A percentile compares a stretch with the other conserved stretches of the same genome.
phyloP scores from a whole-genome alignment of 768 basidiomycete species.

The Phlebiopsis gigantea region DNA sequence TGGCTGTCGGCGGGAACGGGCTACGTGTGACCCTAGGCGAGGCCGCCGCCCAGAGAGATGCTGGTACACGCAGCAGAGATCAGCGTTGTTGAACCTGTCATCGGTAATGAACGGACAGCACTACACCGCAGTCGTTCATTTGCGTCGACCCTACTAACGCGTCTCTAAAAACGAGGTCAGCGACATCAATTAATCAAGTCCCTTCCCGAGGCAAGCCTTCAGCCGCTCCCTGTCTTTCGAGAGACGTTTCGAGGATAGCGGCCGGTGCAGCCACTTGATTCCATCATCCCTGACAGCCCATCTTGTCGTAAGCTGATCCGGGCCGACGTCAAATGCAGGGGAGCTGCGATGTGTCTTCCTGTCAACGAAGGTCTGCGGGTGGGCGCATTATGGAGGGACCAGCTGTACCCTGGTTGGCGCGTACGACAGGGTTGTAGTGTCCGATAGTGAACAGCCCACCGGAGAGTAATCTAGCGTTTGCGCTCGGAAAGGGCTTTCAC shows the following conservation, averaged over 20 bases:
- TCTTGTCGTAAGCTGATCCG: not conserved
- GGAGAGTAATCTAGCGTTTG: no score
- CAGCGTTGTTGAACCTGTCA: no score
- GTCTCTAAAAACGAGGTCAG: not conserved
- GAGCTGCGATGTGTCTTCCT: not conserved
- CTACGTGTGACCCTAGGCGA: no score
- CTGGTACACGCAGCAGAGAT: no score
- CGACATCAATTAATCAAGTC: not conserved
- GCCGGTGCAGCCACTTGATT: not conserved
- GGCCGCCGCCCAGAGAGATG: no score
- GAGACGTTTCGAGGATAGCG: not conserved
- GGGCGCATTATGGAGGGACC: not conserved
- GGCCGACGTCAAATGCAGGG: not conserved
- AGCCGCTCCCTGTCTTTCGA: not conserved
- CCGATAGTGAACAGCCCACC: not conserved
- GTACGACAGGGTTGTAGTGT: not conserved
- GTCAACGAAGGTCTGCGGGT: not conserved
- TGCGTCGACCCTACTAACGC: no score
- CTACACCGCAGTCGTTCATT: no score
- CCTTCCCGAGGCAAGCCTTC: not conserved
- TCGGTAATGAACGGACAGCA: no score
- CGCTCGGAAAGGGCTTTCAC: no score
- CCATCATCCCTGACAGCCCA: not conserved
- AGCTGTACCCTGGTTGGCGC: not conserved
- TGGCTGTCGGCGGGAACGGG: no score